Evolutionary conservation across 768 basidiomycete genomes (phyloP).

Genomic region (Collybia nuda): DNA sequence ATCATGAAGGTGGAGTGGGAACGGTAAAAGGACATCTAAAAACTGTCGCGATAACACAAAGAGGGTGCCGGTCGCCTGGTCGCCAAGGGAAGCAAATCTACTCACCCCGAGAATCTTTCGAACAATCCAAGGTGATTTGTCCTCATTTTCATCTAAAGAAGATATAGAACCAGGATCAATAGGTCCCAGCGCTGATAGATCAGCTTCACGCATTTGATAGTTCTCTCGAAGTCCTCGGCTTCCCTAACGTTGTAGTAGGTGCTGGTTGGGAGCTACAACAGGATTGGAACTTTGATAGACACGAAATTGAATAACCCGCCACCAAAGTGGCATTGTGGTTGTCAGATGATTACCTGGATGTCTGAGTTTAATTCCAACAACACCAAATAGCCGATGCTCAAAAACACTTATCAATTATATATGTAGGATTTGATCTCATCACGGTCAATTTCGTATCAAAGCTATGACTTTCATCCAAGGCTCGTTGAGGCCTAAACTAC

Average conservation of each 20-base stretch:
- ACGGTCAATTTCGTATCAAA: background rate
- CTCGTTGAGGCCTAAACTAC: constrained; percentile 56
- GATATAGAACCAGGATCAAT: too few species aligned
- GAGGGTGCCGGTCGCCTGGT: background rate
- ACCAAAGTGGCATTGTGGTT: background rate
- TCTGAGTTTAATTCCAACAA: constrained; percentile 3
- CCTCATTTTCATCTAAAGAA: constrained; percentile 45
- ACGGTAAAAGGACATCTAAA: too few species aligned
- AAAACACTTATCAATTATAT: too few species aligned
- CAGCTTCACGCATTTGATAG: constrained; percentile 23
- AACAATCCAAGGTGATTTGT: constrained; percentile 60
- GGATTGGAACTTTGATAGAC: constrained; percentile 25
- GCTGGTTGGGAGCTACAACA: too few species aligned
- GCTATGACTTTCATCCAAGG: constrained; percentile 19
- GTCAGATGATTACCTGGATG: too few species aligned
- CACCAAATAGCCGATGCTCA: too few species aligned
- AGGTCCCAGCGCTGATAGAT: constrained; percentile 41
- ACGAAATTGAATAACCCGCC: constrained; percentile 4
- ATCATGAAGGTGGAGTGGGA: too few species aligned
- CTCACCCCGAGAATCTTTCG: constrained; percentile 63
- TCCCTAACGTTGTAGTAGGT: too few species aligned
- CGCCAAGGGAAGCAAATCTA: constrained; percentile 6
- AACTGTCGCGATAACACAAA: too few species aligned
- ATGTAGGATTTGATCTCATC: too few species aligned
- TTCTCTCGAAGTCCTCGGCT: too few species aligned